A percentile compares a stretch with the other conserved stretches of the same genome.
These are phyloP conservation scores for Chaetothyriales sp. DNA, from an alignment of 2,329 filamentous ascomycete genomes.

Conservation along the genomic window DNA sequence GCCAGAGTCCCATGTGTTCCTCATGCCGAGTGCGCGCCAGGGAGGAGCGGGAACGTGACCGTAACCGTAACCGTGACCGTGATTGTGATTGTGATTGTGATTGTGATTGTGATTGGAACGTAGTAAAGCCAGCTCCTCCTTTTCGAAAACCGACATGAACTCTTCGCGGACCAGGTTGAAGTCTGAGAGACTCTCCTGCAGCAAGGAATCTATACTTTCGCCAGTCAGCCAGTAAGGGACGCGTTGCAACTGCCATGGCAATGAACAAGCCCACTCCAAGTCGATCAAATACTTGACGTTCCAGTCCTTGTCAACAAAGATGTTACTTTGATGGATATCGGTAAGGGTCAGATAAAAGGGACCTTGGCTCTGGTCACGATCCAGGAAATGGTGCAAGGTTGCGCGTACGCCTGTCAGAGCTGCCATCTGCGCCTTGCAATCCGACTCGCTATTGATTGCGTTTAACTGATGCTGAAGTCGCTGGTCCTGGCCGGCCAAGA, in stretches of 20 bases:
- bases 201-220: constrained; percentile 5
- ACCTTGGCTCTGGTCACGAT: constrained; percentile 20
- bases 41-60: too few species aligned
- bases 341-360: constrained; percentile 25
- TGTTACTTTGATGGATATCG: constrained; percentile 27
- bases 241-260: constrained; percentile 19
- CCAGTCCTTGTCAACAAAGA: constrained; percentile 21
- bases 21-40: too few species aligned
- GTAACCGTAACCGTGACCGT: too few species aligned
- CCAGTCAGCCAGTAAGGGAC: constrained; percentile 15
- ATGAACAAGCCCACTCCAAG: constrained; percentile 23
- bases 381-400: too few species aligned
- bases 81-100: too few species aligned
- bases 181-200: constrained; percentile 2
- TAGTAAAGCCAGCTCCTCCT: constrained; percentile 2
- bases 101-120: background rate
- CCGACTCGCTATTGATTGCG: too few species aligned
- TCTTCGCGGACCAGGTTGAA: constrained; percentile 3
- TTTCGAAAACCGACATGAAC: constrained; percentile 2
- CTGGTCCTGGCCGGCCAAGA: too few species aligned
- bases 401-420: too few species aligned
- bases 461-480: too few species aligned
- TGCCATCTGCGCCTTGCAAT: too few species aligned
- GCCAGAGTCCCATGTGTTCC: too few species aligned
- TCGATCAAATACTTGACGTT: constrained; percentile 24